A percentile compares a stretch with the other conserved stretches of the same genome.
phyloP scores from a whole-genome alignment of 495 filamentous ascomycete genomes.

The Apiosordaria backusii region DNA sequence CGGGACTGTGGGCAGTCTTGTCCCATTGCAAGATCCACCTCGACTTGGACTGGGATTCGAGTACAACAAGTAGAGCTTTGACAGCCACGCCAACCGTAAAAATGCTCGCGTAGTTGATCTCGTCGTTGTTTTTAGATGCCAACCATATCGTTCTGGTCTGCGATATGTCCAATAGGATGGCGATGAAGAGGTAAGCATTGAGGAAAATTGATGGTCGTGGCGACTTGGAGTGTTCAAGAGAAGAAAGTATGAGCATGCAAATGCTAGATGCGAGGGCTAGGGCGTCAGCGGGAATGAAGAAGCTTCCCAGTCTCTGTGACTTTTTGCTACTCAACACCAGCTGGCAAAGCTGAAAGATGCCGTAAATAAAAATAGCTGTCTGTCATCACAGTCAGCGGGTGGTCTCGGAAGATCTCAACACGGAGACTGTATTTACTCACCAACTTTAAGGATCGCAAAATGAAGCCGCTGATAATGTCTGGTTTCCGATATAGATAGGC shows the following conservation, averaged over 20 bases:
- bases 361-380: slow-evolving; percentile 12
- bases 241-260: slow-evolving; percentile 44
- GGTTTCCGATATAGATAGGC: slow-evolving; percentile 33
- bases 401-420: background rate
- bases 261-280: slow-evolving; percentile 35
- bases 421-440: slow-evolving; percentile 20
- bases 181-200: slow-evolving; percentile 57
- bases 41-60: slow-evolving; percentile 56
- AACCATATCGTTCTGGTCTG: slow-evolving; percentile 58
- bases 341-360: slow-evolving; percentile 27
- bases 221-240: slow-evolving; percentile 54
- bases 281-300: slow-evolving; percentile 31
- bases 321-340: slow-evolving; percentile 29
- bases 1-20: slow-evolving; percentile 39
- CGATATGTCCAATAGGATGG: slow-evolving; percentile 56
- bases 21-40: slow-evolving; percentile 31
- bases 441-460: slow-evolving; percentile 37
- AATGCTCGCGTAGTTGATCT: slow-evolving; percentile 36
- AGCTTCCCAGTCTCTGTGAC: slow-evolving; percentile 7
- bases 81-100: slow-evolving; percentile 47
- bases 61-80: slow-evolving; percentile 48
- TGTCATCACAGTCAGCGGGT: background rate
- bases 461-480: slow-evolving; percentile 33
- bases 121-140: slow-evolving; percentile 29
- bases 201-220: slow-evolving; percentile 57